These are phyloP conservation scores for Ogataea kodamae DNA, from an alignment of 805 yeast species.

Conservation along the genomic window DNA sequence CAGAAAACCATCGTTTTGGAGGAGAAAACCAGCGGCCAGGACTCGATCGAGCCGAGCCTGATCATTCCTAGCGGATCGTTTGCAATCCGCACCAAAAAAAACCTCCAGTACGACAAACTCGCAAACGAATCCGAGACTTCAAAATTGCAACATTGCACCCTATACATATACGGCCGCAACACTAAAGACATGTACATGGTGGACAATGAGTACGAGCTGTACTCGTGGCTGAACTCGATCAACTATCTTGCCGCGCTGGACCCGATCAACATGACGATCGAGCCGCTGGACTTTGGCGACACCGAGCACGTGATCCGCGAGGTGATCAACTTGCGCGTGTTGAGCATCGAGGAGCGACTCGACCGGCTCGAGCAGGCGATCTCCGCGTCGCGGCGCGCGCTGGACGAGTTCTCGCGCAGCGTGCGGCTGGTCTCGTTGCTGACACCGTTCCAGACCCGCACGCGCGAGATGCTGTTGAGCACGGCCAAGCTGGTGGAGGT, in stretches of 20 bases:
- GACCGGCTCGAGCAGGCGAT: slow-evolving; percentile 8
- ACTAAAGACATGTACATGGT: slow-evolving; percentile 42
- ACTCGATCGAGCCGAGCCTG: slow-evolving; percentile 26
- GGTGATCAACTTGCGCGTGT: slow-evolving; percentile 16
- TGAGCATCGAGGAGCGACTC: slow-evolving; percentile 11
- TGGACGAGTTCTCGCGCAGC: slow-evolving; percentile 36
- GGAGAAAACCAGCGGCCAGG: slow-evolving; percentile 22
- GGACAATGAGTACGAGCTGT: slow-evolving; percentile 41
- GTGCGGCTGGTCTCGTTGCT: slow-evolving; percentile 40
- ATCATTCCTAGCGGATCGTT: slow-evolving; percentile 25
- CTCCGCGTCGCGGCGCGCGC: slow-evolving; percentile 33
- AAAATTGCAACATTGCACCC: slow-evolving; percentile 26
- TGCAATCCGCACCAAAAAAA: slow-evolving; percentile 29
- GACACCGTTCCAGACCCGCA: slow-evolving; percentile 53
- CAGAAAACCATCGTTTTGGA: slow-evolving; percentile 29
- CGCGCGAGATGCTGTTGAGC: slow-evolving; percentile 45
- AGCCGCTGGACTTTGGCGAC: slow-evolving; percentile 14
- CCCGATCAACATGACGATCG: slow-evolving; percentile 28
- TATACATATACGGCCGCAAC: slow-evolving; percentile 39
- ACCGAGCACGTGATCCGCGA: slow-evolving; percentile 18
- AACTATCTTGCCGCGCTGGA: slow-evolving; percentile 50
- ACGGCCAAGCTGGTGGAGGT: slow-evolving; percentile 47
- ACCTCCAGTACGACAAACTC: slow-evolving; percentile 24
- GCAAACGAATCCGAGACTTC: slow-evolving; percentile 15
- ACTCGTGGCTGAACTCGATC: slow-evolving; percentile 58